Percentiles rank a stretch among this genome's conserved stretches.
Conservation (phyloP, 2,329 filamentous ascomycete species). For the Trichoderma gracile region DNA sequence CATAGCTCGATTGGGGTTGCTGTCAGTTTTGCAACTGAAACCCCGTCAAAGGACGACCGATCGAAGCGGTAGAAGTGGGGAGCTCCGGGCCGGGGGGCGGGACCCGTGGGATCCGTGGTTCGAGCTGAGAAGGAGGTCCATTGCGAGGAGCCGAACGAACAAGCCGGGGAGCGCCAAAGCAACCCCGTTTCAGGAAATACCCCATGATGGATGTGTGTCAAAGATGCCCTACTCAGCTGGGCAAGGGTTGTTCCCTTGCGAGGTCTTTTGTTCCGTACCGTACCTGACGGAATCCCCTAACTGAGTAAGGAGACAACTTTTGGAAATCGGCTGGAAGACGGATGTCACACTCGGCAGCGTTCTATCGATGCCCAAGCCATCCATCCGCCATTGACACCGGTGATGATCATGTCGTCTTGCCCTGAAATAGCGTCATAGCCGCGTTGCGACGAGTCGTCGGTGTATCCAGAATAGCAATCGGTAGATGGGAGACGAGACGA, state of each 20-base stretch:
- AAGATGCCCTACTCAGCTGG: conserved; percentile 12
- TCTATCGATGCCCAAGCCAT: neutral
- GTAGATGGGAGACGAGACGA: neutral
- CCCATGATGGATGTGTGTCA: neutral
- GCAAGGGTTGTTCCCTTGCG: neutral
- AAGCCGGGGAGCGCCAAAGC: neutral
- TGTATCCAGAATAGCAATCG: neutral
- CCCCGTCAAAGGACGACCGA: neutral
- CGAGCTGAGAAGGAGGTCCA: neutral
- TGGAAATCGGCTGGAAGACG: neutral
- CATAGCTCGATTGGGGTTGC: neutral
- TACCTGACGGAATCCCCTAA: neutral
- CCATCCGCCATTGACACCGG: neutral
- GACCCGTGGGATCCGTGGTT: neutral
- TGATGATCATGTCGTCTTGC: neutral
- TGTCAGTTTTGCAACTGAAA: neutral
- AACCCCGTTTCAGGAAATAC: neutral
- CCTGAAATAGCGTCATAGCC: conserved; percentile 2
- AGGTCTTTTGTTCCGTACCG: neutral
- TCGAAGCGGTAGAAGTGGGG: neutral
- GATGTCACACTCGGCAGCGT: neutral
- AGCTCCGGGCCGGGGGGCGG: neutral
- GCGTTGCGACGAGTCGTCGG: neutral
- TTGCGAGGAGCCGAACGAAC: neutral
- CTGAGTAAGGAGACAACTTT: neutral